Conservation (phyloP, 1,284 basidiomycete genomes). For the Cystobasidium slooffiae region DNA sequence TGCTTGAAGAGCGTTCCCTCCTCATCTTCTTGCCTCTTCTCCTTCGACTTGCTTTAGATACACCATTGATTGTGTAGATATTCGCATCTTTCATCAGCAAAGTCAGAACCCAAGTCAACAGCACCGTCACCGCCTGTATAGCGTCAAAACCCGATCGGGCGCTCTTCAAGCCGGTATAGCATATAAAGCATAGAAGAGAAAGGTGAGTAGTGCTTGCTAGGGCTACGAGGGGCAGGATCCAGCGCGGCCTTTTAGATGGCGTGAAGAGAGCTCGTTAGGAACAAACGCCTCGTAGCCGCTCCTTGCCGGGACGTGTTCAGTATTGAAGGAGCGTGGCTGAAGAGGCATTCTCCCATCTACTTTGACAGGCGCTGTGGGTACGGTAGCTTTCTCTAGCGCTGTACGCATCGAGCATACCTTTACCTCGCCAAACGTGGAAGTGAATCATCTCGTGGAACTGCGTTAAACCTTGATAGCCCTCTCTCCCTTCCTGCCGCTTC, state of each 20-base stretch:
- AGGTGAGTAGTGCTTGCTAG: conserved; percentile 1
- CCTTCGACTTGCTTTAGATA: neutral
- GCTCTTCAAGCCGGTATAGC: neutral
- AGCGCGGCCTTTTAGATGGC: too few species aligned
- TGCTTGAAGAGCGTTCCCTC: too few species aligned
- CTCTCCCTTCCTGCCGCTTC: too few species aligned
- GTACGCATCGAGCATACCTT: neutral
- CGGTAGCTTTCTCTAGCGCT: neutral
- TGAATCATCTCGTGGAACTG: neutral
- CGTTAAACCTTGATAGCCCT: conserved; percentile 1
- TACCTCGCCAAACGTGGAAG: neutral
- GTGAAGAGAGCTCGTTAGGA: too few species aligned
- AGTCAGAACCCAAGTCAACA: neutral
- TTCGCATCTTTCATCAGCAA: neutral
- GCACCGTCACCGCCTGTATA: neutral
- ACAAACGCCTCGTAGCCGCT: too few species aligned
- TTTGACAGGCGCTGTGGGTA: neutral
- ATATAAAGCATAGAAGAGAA: neutral
- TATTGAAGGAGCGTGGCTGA: too few species aligned
- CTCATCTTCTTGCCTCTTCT: neutral
- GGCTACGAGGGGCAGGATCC: neutral
- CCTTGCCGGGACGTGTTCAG: too few species aligned
- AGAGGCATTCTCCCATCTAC: neutral
- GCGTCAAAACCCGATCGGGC: conserved; percentile 17
- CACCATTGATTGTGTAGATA: neutral